Evolutionary conservation across 225 moss, liverwort and hornwort genomes (phyloP).

Genomic region (Polytrichum commune): DNA sequence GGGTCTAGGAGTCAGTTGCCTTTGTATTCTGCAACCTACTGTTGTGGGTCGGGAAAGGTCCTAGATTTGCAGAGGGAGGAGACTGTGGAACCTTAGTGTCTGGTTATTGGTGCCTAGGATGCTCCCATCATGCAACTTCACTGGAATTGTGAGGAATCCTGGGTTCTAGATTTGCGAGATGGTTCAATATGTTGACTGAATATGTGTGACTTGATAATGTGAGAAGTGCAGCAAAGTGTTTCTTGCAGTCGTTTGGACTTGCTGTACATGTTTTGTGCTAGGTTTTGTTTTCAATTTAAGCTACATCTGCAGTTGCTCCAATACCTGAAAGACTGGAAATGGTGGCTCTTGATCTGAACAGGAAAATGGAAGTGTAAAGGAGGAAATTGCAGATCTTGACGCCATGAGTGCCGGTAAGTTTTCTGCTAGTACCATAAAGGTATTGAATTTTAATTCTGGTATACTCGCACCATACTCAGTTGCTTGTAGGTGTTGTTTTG

Average conservation of each 20-base stretch:
- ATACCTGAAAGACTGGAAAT: slow-evolving; percentile 4
- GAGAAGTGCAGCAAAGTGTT: not conserved
- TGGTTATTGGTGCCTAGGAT: not conserved
- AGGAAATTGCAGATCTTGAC: slow-evolving; percentile 14
- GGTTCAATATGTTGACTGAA: too few relatives aligned
- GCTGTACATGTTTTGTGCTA: slow-evolving; percentile 1
- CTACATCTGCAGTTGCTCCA: not conserved
- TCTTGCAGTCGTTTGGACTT: not conserved
- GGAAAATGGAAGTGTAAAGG: slow-evolving; percentile 12
- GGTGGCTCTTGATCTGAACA: slow-evolving; percentile 15
- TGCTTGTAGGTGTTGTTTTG: not conserved
- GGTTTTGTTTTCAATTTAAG: not conserved
- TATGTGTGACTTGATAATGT: not conserved
- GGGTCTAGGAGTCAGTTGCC: not conserved
- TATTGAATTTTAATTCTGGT: not conserved
- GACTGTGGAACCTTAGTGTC: not conserved
- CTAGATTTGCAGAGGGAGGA: not conserved
- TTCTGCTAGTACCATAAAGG: not conserved
- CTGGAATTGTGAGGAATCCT: not conserved
- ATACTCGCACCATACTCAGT: not conserved
- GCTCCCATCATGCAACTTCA: too few relatives aligned
- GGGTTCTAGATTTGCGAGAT: not conserved
- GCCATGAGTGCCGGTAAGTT: slow-evolving; percentile 16
- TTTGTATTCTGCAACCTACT: not conserved
- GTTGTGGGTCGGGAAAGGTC: not conserved